Percentiles rank a stretch among this genome's conserved stretches.
These are phyloP conservation scores for Otatea glauca DNA, from an alignment of 176 grass and related monocot genomes.

Conservation along the genomic window DNA sequence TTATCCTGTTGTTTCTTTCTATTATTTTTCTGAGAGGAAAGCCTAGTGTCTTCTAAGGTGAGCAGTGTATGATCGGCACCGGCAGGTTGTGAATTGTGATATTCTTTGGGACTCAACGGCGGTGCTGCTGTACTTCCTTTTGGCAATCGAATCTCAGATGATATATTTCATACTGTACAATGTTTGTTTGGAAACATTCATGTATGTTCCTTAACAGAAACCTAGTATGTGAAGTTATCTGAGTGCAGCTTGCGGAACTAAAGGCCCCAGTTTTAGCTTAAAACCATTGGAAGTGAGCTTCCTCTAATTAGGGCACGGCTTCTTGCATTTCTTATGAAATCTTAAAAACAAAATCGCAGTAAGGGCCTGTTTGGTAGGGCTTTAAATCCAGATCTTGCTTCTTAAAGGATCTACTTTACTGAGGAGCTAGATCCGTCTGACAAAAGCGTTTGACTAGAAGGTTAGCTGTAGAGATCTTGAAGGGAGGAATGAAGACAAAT, in stretches of 20 bases:
- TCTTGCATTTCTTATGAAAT: neutral
- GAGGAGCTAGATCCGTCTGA: no score
- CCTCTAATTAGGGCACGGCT: neutral
- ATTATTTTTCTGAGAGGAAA: conserved; percentile 33
- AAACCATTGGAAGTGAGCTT: neutral
- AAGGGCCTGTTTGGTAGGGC: no score
- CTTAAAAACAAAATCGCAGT: neutral
- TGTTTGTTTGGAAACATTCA: neutral
- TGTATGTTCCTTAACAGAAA: neutral
- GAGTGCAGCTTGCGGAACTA: neutral
- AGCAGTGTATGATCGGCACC: conserved; percentile 22
- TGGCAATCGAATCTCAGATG: neutral
- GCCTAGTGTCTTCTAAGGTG: conserved; percentile 39
- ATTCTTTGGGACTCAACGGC: neutral
- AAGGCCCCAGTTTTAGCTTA: neutral
- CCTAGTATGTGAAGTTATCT: neutral
- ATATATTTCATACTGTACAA: neutral
- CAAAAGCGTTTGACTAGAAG: no score
- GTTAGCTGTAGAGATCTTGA: no score
- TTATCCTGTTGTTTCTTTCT: conserved; percentile 34
- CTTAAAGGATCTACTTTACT: no score
- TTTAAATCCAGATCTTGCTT: no score
- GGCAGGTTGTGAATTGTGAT: conserved; percentile 3
- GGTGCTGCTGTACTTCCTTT: conserved; percentile 4
- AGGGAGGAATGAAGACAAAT: no score